Conservation (phyloP, 148 eudicot genomes). For the Cornus suecica region DNA sequence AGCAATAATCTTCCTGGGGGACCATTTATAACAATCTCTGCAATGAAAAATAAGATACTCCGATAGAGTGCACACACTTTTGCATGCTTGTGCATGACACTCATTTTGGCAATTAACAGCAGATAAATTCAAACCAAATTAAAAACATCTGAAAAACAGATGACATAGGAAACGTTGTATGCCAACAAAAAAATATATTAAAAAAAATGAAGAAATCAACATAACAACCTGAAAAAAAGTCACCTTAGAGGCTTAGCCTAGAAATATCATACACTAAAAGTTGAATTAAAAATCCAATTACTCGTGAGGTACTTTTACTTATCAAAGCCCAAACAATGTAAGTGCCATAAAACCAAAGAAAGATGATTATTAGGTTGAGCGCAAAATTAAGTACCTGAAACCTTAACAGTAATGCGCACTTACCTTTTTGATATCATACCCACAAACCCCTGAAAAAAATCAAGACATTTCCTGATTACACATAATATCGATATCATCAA, state of each 20-base stretch:
- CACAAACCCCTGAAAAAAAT: constrained; percentile 66
- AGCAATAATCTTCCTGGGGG: no score
- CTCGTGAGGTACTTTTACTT: background rate
- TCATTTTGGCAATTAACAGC: no score
- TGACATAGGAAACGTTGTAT: no score
- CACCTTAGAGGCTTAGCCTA: background rate
- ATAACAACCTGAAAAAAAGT: no score
- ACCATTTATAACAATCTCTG: no score
- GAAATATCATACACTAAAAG: background rate
- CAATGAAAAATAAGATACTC: background rate
- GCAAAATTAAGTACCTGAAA: background rate
- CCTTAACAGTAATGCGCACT: constrained; percentile 1
- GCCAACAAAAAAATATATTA: no score
- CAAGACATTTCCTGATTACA: constrained; percentile 16
- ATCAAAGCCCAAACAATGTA: background rate
- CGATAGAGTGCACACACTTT: background rate
- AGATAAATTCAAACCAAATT: no score
- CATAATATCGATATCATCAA: background rate
- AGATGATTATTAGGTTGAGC: background rate
- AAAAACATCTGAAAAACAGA: no score
- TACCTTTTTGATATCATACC: constrained; percentile 63
- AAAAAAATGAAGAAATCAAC: no score
- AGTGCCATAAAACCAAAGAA: constrained; percentile 3
- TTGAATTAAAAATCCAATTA: background rate
- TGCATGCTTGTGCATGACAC: background rate